Evolutionary conservation across 2,329 filamentous ascomycete genomes (phyloP).

Genomic region (Fusarium sterilihyphosum): DNA sequence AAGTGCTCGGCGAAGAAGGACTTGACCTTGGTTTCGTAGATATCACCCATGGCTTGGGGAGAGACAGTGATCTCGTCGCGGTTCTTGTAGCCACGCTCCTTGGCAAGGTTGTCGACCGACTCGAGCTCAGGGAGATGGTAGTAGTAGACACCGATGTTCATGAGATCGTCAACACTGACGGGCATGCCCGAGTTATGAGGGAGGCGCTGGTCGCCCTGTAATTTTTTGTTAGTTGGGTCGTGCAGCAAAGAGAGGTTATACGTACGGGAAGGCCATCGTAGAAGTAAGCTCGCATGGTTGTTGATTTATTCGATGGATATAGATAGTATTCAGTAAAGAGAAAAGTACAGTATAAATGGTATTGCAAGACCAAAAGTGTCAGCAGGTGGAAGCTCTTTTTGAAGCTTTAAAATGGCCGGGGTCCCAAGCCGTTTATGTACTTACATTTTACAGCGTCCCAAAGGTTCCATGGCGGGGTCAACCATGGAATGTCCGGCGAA

Average conservation of each 20-base stretch:
- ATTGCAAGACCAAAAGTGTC: constrained; percentile 2
- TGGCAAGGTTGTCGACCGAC: constrained; percentile 78
- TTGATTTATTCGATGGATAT: not conserved
- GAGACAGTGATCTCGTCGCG: constrained; percentile 93
- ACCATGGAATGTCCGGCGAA: constrained; percentile 22
- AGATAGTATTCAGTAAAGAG: not conserved
- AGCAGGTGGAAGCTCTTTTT: constrained; percentile 15
- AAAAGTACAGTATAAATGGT: not conserved
- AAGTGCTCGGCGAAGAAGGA: constrained; percentile 94
- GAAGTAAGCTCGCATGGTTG: constrained; percentile 66
- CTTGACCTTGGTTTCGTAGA: constrained; percentile 94
- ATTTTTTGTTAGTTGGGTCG: constrained; percentile 22
- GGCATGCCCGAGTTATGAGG: constrained; percentile 85
- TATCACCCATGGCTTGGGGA: constrained; percentile 82
- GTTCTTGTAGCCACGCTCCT: constrained; percentile 86
- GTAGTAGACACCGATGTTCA: constrained; percentile 83
- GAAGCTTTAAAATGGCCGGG: constrained; percentile 18
- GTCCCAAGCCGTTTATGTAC: constrained; percentile 25
- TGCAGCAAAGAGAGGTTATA: constrained; percentile 16
- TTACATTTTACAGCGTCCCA: not conserved
- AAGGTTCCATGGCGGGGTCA: constrained; percentile 37
- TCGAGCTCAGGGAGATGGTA: constrained; percentile 71
- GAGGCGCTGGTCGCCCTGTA: constrained; percentile 89
- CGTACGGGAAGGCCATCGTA: constrained; percentile 66
- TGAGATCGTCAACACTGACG: constrained; percentile 73